A percentile compares a stretch with the other conserved stretches of the same genome.
phyloP scores from a whole-genome alignment of 2,329 filamentous ascomycete genomes.

The Cytospora piceicola region DNA sequence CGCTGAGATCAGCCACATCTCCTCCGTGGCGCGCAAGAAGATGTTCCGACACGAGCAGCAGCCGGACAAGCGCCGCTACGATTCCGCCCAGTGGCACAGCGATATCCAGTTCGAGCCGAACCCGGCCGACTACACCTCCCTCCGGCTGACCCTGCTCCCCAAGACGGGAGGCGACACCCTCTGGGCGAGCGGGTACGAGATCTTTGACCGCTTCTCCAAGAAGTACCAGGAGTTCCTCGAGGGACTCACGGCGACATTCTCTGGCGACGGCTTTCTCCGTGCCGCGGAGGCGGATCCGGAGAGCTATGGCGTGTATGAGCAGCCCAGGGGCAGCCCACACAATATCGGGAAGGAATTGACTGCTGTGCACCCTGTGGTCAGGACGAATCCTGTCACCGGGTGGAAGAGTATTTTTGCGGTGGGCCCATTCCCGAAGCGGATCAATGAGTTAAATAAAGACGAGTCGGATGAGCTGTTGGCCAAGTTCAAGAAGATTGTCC shows the following conservation, averaged over 20 bases:
- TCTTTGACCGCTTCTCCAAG: slow-evolving; percentile 59
- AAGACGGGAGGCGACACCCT: slow-evolving; percentile 63
- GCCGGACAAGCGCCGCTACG: slow-evolving; percentile 37
- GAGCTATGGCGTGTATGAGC: slow-evolving; percentile 40
- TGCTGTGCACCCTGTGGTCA: slow-evolving; percentile 37
- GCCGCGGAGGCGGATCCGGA: slow-evolving; percentile 39
- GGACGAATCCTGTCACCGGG: slow-evolving; percentile 38
- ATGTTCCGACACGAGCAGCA: slow-evolving; percentile 33
- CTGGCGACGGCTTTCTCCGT: slow-evolving; percentile 43
- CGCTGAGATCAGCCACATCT: slow-evolving; percentile 51
- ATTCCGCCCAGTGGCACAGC: slow-evolving; percentile 48
- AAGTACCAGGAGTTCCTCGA: slow-evolving; percentile 58
- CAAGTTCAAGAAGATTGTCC: slow-evolving; percentile 23
- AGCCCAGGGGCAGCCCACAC: slow-evolving; percentile 38
- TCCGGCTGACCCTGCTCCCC: slow-evolving; percentile 61
- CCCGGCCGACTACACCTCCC: slow-evolving; percentile 63
- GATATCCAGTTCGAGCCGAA: slow-evolving; percentile 65
- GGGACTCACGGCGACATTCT: slow-evolving; percentile 52
- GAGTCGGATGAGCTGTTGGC: slow-evolving; percentile 28
- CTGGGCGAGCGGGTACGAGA: slow-evolving; percentile 65
- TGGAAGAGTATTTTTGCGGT: slow-evolving; percentile 38
- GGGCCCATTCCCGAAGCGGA: slow-evolving; percentile 34
- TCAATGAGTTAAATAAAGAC: slow-evolving; percentile 34
- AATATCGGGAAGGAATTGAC: slow-evolving; percentile 31
- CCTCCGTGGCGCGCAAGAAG: slow-evolving; percentile 44